Evolutionary conservation across 2,329 filamentous ascomycete genomes (phyloP).

Genomic region (Byssothecium circinans): DNA sequence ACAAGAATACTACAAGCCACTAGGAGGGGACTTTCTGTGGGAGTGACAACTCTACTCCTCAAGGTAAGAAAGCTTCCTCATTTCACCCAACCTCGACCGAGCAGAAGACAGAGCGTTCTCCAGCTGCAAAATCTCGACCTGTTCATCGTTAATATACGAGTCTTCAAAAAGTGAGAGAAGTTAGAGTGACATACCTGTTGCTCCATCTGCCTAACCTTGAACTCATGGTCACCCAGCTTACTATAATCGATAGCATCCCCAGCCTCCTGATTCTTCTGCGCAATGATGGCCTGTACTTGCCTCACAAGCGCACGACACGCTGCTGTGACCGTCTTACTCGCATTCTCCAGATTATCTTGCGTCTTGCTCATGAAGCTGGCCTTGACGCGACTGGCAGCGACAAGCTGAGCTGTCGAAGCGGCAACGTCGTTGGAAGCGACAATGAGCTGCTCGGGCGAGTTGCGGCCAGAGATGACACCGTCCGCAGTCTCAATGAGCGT

Average conservation of each 20-base stretch:
- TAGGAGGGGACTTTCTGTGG: not conserved
- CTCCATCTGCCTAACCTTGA: constrained; percentile 99
- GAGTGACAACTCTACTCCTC: constrained; percentile 31
- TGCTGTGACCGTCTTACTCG: constrained; percentile 87
- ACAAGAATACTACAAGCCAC: not conserved
- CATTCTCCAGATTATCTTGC: constrained; percentile 86
- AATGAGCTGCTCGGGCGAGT: constrained; percentile 94
- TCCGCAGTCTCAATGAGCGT: constrained; percentile 97
- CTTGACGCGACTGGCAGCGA: constrained; percentile 94
- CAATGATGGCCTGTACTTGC: constrained; percentile 93
- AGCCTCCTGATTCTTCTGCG: constrained; percentile 78
- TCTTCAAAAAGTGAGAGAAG: not conserved
- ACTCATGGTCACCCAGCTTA: constrained; percentile 88
- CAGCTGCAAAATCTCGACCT: constrained; percentile 97
- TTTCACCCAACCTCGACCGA: constrained; percentile 84
- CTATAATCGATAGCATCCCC: constrained; percentile 81
- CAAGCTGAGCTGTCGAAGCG: constrained; percentile 92
- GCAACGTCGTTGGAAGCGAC: constrained; percentile 97
- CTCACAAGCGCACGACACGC: constrained; percentile 86
- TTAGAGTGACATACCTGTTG: constrained; percentile 75
- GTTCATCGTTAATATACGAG: constrained; percentile 18
- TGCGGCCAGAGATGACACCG: constrained; percentile 87
- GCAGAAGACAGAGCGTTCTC: constrained; percentile 83
- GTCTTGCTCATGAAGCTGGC: constrained; percentile 97
- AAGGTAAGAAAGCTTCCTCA: constrained; percentile 93